phyloP scores from a whole-genome alignment of 768 basidiomycete genomes.

The Dioszegia hungarica region DNA sequence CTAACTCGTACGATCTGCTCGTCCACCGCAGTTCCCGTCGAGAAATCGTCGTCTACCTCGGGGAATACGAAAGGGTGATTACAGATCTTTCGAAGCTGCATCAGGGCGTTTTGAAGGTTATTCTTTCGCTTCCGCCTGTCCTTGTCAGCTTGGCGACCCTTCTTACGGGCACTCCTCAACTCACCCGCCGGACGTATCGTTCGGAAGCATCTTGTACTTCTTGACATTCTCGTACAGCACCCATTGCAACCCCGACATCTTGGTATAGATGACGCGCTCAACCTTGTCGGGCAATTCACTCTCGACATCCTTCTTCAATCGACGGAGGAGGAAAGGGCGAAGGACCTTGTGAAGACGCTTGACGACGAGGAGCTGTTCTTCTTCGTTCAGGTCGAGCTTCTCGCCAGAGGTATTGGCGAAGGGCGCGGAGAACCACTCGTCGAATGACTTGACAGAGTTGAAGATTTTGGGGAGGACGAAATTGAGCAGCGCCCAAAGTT shows the following conservation, averaged over 20 bases:
- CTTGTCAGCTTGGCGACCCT: constrained; percentile 6
- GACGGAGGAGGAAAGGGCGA: constrained; percentile 83
- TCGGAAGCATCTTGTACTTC: constrained; percentile 82
- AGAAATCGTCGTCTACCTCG: constrained; percentile 89
- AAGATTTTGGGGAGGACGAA: constrained; percentile 78
- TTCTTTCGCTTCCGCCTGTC: neutral
- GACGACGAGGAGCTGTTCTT: constrained; percentile 96
- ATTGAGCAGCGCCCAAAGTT: constrained; percentile 53
- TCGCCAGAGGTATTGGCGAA: constrained; percentile 95
- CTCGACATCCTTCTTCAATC: constrained; percentile 95
- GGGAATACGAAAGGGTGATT: constrained; percentile 97
- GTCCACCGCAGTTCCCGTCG: constrained; percentile 72
- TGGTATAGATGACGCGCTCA: constrained; percentile 93
- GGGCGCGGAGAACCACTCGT: constrained; percentile 99
- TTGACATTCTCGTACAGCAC: constrained; percentile 97
- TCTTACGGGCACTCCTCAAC: neutral
- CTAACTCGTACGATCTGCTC: constrained; percentile 78
- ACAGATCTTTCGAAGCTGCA: constrained; percentile 97
- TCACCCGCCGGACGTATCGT: constrained; percentile 58
- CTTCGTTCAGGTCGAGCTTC: constrained; percentile 98
- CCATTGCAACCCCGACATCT: constrained; percentile 86
- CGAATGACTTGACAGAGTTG: constrained; percentile 98
- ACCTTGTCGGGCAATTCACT: constrained; percentile 93
- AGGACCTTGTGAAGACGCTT: constrained; percentile 93
- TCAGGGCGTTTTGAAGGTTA: constrained; percentile 73